A percentile compares a stretch with the other conserved stretches of the same genome.
Conservation (phyloP, 208 protist species). For the Angomonas deanei region DNA sequence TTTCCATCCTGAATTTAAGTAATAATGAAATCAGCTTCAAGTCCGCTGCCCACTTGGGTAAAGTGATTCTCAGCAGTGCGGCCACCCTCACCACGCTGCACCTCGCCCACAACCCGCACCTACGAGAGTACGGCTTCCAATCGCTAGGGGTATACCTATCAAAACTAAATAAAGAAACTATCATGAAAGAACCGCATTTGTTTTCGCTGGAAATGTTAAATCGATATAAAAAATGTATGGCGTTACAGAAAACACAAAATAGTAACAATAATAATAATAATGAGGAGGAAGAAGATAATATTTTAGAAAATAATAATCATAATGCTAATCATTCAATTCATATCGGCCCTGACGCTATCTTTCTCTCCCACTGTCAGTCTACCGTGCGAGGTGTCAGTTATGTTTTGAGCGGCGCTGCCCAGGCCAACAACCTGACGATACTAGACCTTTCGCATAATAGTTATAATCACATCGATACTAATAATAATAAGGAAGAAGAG, state of each 20-base stretch:
- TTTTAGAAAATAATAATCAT: no score
- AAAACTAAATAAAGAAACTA: constrained; percentile 31
- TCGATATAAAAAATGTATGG: no score
- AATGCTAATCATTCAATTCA: no score
- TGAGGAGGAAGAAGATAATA: background rate
- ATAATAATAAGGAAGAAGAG: background rate
- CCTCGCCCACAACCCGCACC: constrained; percentile 38
- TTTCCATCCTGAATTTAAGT: constrained; percentile 55
- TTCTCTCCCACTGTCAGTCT: background rate
- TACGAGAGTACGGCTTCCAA: constrained; percentile 76
- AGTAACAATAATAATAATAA: background rate
- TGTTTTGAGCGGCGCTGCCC: constrained; percentile 54
- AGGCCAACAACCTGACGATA: constrained; percentile 30
- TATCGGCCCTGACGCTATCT: background rate
- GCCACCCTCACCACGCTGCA: constrained; percentile 60
- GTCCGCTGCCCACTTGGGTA: constrained; percentile 55
- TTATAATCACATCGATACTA: background rate
- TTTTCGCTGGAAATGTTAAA: no score
- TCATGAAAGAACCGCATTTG: constrained; percentile 30
- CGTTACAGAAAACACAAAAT: no score
- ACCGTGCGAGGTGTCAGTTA: constrained; percentile 54
- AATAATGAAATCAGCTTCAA: constrained; percentile 58
- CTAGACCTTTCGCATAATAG: background rate
- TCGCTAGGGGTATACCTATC: constrained; percentile 64
- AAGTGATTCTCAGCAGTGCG: constrained; percentile 53